Base-by-base conservation (phyloP, 768 basidiomycete species). In the Pisolithus tinctorius region DNA sequence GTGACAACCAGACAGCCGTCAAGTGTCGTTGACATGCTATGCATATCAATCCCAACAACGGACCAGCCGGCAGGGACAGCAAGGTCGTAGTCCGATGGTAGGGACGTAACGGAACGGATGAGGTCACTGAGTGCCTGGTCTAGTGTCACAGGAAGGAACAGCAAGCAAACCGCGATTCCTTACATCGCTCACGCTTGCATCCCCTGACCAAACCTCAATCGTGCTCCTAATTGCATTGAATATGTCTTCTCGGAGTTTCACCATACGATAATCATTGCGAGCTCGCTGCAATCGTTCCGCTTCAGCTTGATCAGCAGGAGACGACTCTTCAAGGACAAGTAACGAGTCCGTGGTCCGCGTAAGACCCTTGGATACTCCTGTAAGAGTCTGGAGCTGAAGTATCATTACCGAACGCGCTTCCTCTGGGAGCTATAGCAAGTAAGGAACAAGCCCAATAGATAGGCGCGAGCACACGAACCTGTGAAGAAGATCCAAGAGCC, bases 341-440 rank as follows among this genome's bases (percentile, higher is more conserved):
- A 86, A 63, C 27, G 82, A 78, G 58, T 94, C 93, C 4, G 77
- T 77, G 0, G 80, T 80, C 13, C 86, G 80, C 0, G 94, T 91
- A 6, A 97, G 75, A 4, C 94, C 94, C 53, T 86, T 88, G 1
- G 91, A 88, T 26, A 93, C 81, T 9, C 92, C 94, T 0, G 90
- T 79, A 13, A 97, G 72, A 0, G 84, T 87, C 57, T 88, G 84
- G 1, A 95, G 75, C 52, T 93, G 84, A 13, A 84, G 75, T 20
- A 90, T 80, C 2, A 81, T 80, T 3, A 82, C 61, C 0, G 69
- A 62, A 6, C 84, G 82, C 1, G 89, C 82, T 54, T 90, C 87
- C 31, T 88, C 86, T 0, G 84, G 85, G 14, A 81, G 71, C 88
- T 91, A 55, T 6, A 16, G 9, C 37, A 4, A 13, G 16, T 45